Conservation (phyloP, 1,284 basidiomycete species). For the Cryptococcus floricola region DNA sequence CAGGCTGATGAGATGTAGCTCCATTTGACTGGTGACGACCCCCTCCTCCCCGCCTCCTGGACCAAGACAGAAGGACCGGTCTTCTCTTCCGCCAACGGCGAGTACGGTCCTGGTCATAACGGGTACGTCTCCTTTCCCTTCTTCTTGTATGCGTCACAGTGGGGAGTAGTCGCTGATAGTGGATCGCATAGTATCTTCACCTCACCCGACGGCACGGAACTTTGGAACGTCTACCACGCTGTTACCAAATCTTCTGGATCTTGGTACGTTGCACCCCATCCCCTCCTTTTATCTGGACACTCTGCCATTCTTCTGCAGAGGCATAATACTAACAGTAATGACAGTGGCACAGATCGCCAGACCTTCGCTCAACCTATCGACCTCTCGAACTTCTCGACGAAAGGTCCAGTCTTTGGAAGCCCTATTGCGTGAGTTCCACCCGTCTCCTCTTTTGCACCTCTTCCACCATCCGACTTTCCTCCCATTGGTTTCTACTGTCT, state of each 20-base stretch:
- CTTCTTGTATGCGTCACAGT: no score
- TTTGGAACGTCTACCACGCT: constrained; percentile 25
- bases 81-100: constrained; percentile 15
- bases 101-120: constrained; percentile 14
- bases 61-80: constrained; percentile 14
- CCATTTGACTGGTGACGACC: constrained; percentile 11
- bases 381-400: constrained; percentile 2
- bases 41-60: constrained; percentile 12
- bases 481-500: no score
- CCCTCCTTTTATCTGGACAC: no score
- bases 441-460: background rate
- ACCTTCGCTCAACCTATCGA: constrained; percentile 18
- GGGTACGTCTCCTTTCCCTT: no score
- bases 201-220: constrained; percentile 20
- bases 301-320: no score
- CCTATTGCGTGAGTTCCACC: constrained; percentile 6
- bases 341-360: constrained; percentile 10
- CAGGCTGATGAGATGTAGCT: background rate
- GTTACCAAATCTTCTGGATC: constrained; percentile 14
- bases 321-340: no score
- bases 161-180: no score
- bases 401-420: constrained; percentile 13
- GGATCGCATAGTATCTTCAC: constrained; percentile 12
- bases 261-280: background rate
- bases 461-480: no score